Evolutionary conservation across 2,329 filamentous ascomycete genomes (phyloP), one percentile per base, ranked within the genome.

Genomic region (Calonectria ilicicola): DNA sequence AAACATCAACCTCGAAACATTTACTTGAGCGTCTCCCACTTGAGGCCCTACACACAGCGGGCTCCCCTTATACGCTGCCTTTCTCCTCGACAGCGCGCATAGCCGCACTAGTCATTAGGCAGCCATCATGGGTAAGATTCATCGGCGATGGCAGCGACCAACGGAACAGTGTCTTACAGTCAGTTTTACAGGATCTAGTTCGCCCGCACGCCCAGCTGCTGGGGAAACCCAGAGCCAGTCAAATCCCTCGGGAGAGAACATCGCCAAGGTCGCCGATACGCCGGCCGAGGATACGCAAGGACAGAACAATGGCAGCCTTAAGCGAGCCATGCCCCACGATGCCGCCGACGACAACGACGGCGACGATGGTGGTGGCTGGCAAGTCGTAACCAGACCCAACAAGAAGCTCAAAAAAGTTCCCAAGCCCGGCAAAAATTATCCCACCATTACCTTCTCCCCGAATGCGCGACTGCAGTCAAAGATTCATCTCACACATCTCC

Each of bases 391-490:
- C 23, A 87, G 87, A 26, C 84, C 87, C 21, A 84, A 83, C 44
- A 92, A 92, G 83, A 92, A 91, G 80, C 81, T 85, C 8, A 93
- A 93, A 82, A 93, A 92, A 83, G 81, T 90, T 2, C 91, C 91
- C 2, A 88, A 87, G 53, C 83, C 87, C 42, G 85, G 88, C 44
- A 87, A 84, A 71, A 90, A 89, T 77, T 93, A 93, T 80, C 91
- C 91, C 47, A 84, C 87, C 46, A 89, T 93, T 74, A 84, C 84
- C 23, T 92, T 93, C 77, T 90, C 90, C 21, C 81, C 86, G 75
- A 89, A 87, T 69, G 87, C 89, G 21, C 89, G 90, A 76, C 85
- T 94, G 8, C 88, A 91, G 77, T 86, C 87, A 73, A 91, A 90
- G 82, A 89, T 93, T 81, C 90, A 90, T 73, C 86, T 93, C 56